Base-by-base conservation (phyloP, 2,329 filamentous ascomycete species). In the Calcarisporium arbuscula region DNA sequence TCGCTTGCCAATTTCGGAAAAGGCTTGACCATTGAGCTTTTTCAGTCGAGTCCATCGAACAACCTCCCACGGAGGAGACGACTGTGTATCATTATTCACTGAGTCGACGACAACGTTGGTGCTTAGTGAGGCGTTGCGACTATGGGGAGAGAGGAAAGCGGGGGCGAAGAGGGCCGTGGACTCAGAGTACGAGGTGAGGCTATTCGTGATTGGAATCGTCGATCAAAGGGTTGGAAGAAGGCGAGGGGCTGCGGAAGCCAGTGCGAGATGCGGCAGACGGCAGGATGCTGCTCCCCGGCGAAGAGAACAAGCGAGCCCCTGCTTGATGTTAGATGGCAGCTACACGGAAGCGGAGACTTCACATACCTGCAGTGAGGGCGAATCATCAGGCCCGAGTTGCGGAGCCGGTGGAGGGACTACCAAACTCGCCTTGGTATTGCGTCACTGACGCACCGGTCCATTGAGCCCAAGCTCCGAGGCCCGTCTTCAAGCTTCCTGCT, bases 51-150 rank as follows among this genome's bases (percentile, higher is more conserved):
- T 96, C 94, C 94, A 98, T 53, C 89, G 76, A 39, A 98, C 84
- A 35, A 96, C 88, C 52, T 98, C 92, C 94, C 92, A 98, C 3
- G 92, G 92, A 5, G 85, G 79, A n/a, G n/a, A n/a, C 35, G 86
- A 80, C 4, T 79, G 72, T 2, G 80, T 77, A 44, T 90, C 84
- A 16, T 72, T 68, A 30, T 84, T 83, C 33, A 78, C 67, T 28
- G 73, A 60, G 38, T 81, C 79, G 11, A 72, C 54, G 4, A 80
- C 52, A 9, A 85, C 60, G 46, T 85, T 78, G 48, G 85, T 94
- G 28, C 74, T 81, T 15, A 88, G 52, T 2, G 90, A 95, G 2
- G 79, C 82, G 48, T 87, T 84, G 35, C 89, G 80, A 35, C 87
- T 94, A 52, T 92, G 85, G 4, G 72, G 59, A n/a, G 72, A 71